Conservation (phyloP, 2,329 filamentous ascomycete genomes). For the Macroventuria anomochaeta region DNA sequence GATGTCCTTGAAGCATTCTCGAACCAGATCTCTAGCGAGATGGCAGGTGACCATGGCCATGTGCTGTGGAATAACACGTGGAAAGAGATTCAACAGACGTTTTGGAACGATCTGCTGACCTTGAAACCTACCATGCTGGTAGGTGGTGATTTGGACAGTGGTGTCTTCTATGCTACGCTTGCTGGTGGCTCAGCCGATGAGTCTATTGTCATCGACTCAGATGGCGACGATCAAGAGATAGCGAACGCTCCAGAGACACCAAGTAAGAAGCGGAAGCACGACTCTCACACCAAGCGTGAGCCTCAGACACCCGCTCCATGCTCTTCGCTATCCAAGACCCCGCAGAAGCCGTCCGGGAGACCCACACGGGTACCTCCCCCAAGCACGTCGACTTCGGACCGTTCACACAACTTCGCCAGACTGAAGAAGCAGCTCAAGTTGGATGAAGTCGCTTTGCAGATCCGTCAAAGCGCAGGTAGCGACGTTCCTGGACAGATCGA, state of each 20-base stretch:
- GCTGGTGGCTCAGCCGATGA: conserved; percentile 22
- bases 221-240: background rate
- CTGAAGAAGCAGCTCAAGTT: conserved; percentile 33
- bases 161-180: conserved; percentile 14
- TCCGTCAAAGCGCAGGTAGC: conserved; percentile 35
- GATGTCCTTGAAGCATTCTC: conserved; percentile 66
- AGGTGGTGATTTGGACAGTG: conserved; percentile 18
- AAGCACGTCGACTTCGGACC: background rate
- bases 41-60: conserved; percentile 57
- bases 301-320: conserved; percentile 10
- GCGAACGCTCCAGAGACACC: conserved; percentile 19
- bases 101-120: conserved; percentile 53
- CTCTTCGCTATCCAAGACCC: conserved; percentile 4
- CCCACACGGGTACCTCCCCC: background rate
- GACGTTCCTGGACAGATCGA: conserved; percentile 46
- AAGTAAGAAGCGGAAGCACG: conserved; percentile 43
- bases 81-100: conserved; percentile 56
- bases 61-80: conserved; percentile 55
- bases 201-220: conserved; percentile 29
- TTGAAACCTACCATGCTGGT: conserved; percentile 37
- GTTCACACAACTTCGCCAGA: conserved; percentile 1
- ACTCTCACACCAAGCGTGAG: background rate
- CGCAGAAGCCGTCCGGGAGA: background rate
- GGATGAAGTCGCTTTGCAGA: conserved; percentile 35
- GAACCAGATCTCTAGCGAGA: conserved; percentile 58